A percentile compares a stretch with the other conserved stretches of the same genome.
Conservation (phyloP, 345 rosid genomes). For the Rhizophora apiculata region DNA sequence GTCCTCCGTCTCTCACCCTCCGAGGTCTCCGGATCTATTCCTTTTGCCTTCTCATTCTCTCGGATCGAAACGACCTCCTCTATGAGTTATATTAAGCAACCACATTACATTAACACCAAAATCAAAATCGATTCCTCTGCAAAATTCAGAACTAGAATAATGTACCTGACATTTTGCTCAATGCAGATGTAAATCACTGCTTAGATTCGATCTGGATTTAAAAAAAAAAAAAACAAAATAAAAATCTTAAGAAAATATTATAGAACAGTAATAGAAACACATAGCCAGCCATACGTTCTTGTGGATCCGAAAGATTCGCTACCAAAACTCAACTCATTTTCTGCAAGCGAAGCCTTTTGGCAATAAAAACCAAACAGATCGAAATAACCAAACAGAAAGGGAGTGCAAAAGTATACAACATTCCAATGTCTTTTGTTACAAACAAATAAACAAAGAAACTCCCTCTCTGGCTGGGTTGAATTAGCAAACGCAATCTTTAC, state of each 20-base stretch:
- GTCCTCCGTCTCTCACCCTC: slow-evolving; percentile 60
- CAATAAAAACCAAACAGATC: slow-evolving; percentile 1
- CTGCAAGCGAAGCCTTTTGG: slow-evolving; percentile 5
- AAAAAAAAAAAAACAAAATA: neutral
- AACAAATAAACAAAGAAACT: neutral
- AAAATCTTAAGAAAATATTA: slow-evolving; percentile 9
- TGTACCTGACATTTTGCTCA: slow-evolving; percentile 48
- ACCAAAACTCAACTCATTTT: neutral
- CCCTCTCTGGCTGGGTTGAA: neutral
- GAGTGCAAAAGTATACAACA: slow-evolving; percentile 1
- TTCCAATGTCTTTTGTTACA: neutral
- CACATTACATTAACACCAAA: neutral
- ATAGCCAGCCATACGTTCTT: slow-evolving; percentile 1
- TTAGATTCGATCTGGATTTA: slow-evolving; percentile 27
- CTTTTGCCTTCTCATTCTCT: slow-evolving; percentile 43
- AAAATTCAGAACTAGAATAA: neutral
- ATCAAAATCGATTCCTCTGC: neutral
- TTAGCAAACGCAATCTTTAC: slow-evolving; percentile 4
- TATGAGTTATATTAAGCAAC: slow-evolving; percentile 7
- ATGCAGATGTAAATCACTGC: slow-evolving; percentile 3
- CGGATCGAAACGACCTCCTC: slow-evolving; percentile 40
- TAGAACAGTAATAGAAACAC: neutral
- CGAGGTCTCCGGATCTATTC: slow-evolving; percentile 52
- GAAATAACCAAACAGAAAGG: slow-evolving; percentile 3
- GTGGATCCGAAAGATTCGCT: slow-evolving; percentile 20